These are phyloP conservation scores for Ambrosia artemisiifolia DNA, from an alignment of 129 eudicot genomes.

Conservation along the genomic window DNA sequence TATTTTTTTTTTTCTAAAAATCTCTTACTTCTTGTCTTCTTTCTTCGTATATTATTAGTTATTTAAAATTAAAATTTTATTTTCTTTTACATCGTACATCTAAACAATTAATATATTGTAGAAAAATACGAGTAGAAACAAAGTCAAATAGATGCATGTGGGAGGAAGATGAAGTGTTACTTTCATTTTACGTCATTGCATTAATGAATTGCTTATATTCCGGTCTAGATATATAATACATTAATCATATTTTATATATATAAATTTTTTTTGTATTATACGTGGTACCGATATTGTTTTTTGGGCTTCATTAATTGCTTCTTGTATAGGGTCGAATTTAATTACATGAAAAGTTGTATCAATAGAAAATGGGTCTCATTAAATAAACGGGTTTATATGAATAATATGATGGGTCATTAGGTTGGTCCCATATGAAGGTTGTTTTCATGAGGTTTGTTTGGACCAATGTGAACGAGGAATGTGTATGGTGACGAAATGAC, in stretches of 20 bases:
- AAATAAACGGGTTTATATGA: too few species aligned
- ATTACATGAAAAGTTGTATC: too few species aligned
- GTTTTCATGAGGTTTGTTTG: too few species aligned
- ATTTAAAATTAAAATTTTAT: background rate
- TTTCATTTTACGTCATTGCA: constrained; percentile 22
- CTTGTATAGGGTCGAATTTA: background rate
- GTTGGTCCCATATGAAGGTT: too few species aligned
- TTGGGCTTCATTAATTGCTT: background rate
- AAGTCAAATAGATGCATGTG: constrained; percentile 10
- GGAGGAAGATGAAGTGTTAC: constrained; percentile 27
- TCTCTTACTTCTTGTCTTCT: too few species aligned
- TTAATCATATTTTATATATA: background rate
- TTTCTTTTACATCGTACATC: background rate
- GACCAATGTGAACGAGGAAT: too few species aligned
- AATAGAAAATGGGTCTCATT: too few species aligned
- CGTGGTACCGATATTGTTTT: background rate
- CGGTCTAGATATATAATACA: background rate
- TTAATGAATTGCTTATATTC: background rate
- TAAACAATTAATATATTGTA: background rate
- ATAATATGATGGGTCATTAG: too few species aligned
- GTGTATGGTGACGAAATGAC: too few species aligned
- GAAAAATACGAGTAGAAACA: background rate
- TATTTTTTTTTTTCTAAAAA: too few species aligned
- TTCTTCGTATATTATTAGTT: too few species aligned
- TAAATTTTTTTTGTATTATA: background rate